Base-by-base conservation (phyloP, 2,329 filamentous ascomycete species). In the Leptographium galeiforme region DNA sequence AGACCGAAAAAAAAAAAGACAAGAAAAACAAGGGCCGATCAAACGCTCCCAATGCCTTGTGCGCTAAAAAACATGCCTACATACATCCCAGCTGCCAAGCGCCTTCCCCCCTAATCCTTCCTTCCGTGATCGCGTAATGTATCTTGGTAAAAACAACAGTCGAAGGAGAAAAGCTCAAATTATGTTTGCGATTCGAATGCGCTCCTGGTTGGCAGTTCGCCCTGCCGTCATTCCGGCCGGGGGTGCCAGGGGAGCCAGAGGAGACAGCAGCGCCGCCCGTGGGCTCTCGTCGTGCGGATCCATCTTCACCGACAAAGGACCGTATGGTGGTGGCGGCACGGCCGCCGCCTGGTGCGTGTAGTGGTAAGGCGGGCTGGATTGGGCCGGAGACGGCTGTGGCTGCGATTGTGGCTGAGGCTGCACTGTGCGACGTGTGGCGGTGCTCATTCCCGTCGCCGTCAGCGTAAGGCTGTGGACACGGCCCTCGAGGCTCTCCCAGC, bases 401-500 rank as follows among this genome's bases (percentile, higher is more conserved):
- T 48, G 30, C 48, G 49, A 36, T 55, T 50, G 39, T 55, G 40
- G 40, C n/a, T 43, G 40, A 16, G n/a, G 16, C 16, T 47, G 54
- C 41, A 52, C 25, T 25, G 25, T 25, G 25, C 25, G 25, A 25
- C 25, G 25, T 25, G 25, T 25, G 25, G 25, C 25, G 25, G 25
- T 25, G 25, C 25, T 25, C 25, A 25, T 25, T 25, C 48, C 40
- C 10, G 59, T 54, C 19, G 57, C 57, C 10, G 58, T 13, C 33
- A 39, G 6, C 11, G 39, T 61, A 38, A 89, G 67, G 43, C 76
- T 72, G 18, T 76, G 71, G 5, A 87, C 70, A 25, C 79, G 73
- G 52, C 75, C 73, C 61, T 93, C 84, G 14, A 95, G 72, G 57
- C 79, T 77, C 25, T 81, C 79, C 90, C 90, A 96, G 2, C 87